Conservation (phyloP, 306 rosid genomes). For the Cyclanthera cordifolia region DNA sequence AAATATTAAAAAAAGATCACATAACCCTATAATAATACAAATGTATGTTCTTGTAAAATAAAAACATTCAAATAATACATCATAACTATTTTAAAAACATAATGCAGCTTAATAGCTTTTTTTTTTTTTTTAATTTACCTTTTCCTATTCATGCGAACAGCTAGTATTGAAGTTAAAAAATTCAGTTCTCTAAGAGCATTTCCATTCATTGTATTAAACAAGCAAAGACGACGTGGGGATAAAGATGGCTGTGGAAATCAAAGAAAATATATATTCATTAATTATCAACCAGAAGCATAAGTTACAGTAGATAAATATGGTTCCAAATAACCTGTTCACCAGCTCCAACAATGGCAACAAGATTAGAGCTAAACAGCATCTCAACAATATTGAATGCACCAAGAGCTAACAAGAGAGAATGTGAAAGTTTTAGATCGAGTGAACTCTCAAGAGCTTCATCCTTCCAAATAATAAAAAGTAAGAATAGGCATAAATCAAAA, state of each 20-base stretch:
- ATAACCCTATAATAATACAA: not conserved
- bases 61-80: not conserved
- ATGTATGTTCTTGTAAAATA: no score
- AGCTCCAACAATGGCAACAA: constrained; percentile 92
- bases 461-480: not conserved
- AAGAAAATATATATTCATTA: constrained; percentile 7
- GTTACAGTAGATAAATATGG: not conserved
- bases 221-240: constrained; percentile 93
- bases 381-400: constrained; percentile 81
- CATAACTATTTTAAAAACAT: not conserved
- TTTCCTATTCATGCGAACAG: constrained; percentile 78
- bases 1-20: not conserved
- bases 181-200: constrained; percentile 69
- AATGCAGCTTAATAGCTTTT: not conserved
- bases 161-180: constrained; percentile 80
- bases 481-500: not conserved
- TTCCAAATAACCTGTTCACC: constrained; percentile 64
- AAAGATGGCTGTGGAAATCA: constrained; percentile 54
- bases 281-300: constrained; percentile 3
- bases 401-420: constrained; percentile 25
- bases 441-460: not conserved
- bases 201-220: constrained; percentile 63
- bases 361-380: constrained; percentile 82
- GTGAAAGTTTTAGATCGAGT: not conserved
- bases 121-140: constrained; percentile 31